Base-by-base conservation (phyloP, 306 rosid species). In the Corylus americana region DNA sequence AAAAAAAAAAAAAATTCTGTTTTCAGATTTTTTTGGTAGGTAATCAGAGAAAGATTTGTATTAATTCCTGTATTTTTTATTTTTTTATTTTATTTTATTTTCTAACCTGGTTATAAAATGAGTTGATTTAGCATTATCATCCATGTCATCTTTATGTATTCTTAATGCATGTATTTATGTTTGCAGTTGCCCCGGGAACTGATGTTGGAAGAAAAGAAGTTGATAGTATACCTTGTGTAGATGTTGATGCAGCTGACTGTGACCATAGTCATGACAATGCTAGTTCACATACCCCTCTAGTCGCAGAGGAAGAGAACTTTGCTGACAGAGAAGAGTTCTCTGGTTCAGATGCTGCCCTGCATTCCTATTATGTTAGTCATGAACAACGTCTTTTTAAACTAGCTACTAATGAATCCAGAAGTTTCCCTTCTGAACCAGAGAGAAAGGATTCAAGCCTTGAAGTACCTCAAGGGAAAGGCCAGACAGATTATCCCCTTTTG, bases 161-260 rank as follows among this genome's bases (percentile, higher is more conserved):
- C 66, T 59, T 59, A 59, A 25, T 59, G 16, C 66, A 59, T 73
- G 53, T 11, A 42, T 39, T 18, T 58, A 27, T 59, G 55, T 77
- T 85, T 80, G 31, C 84, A 80, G 94, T 78, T 74, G 67, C 75
- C 80, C 81, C 83, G 82, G 88, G 63, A 75, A 79, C 74, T 74
- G 53, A 78, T 25, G 74, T 79, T 55, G 76, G 66, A 73, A 74
- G 54, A 20, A 85, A 85, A 76, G 85, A 85, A 64, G 58, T 61
- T 81, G 81, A 82, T 49, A 73, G 76, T 74, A 55, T 79, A 57
- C 84, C 87, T 55, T 83, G 82, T 76, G 84, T 71, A 78, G 87
- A 83, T 71, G 83, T 70, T 71, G 91, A 87, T 77, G 83, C 77
- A 39, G 70, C 63, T 54, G 88, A 79, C 80, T 72, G 57, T 63